Evolutionary conservation across 495 filamentous ascomycete genomes (phyloP).

Genomic region (Pyrenula massariospora): DNA sequence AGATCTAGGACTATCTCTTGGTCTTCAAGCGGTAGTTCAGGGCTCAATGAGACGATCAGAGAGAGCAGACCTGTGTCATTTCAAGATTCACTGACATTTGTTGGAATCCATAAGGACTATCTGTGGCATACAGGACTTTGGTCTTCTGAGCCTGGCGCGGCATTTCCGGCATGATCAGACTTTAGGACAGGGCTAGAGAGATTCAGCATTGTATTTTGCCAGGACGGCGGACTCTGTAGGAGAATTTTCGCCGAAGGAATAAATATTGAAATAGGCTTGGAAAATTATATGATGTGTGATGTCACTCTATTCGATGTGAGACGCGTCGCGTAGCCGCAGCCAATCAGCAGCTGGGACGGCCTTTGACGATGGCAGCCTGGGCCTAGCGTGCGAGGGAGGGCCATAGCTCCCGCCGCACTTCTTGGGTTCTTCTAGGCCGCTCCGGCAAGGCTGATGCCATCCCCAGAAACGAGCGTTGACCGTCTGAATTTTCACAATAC

Average conservation of each 20-base stretch:
- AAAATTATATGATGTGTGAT: neutral
- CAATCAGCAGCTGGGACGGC: neutral
- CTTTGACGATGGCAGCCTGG: neutral
- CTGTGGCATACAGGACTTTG: constrained; percentile 20
- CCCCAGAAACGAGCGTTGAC: neutral
- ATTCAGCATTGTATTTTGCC: constrained; percentile 1
- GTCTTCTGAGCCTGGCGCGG: constrained; percentile 2
- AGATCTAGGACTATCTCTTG: constrained; percentile 16
- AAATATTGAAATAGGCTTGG: neutral
- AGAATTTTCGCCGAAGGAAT: neutral
- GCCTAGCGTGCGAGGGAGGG: neutral
- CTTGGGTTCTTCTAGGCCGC: neutral
- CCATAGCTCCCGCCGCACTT: neutral
- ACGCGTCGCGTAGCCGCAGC: neutral
- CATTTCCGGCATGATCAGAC: too few relatives aligned
- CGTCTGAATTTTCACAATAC: too few relatives aligned
- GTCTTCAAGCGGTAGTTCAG: constrained; percentile 6
- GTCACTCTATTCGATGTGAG: neutral
- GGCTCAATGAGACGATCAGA: constrained; percentile 8
- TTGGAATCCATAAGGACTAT: constrained; percentile 18
- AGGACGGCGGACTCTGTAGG: neutral
- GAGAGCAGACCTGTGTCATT: neutral
- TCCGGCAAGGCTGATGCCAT: neutral
- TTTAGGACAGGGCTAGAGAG: too few relatives aligned
- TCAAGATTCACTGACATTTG: constrained; percentile 11